Evolutionary conservation across 495 filamentous ascomycete species (phyloP).

Genomic region (Hypomontagnella submonticulosa): DNA sequence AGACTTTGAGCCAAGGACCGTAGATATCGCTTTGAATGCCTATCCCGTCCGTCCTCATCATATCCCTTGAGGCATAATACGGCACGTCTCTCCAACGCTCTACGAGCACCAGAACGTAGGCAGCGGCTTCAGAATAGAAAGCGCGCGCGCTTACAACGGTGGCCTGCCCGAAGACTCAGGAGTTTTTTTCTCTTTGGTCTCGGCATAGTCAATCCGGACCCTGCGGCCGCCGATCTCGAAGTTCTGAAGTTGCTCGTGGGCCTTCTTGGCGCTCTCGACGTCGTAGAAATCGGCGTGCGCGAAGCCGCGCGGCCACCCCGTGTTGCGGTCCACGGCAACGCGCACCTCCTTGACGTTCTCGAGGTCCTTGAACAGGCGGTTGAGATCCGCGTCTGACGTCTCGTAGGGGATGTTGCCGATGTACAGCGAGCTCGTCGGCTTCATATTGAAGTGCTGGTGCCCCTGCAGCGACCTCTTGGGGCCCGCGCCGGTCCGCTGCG

Average conservation of each 20-base stretch:
- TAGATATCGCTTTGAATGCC: not conserved
- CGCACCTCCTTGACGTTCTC: constrained; percentile 81
- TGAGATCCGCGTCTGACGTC: constrained; percentile 87
- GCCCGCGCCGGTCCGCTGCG: too few relatives aligned
- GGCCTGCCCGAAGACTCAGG: too few relatives aligned
- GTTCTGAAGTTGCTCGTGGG: constrained; percentile 64
- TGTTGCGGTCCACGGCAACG: constrained; percentile 87
- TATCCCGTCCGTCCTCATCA: constrained; percentile 7
- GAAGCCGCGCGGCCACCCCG: constrained; percentile 89
- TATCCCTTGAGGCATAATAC: not conserved
- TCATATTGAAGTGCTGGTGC: not conserved
- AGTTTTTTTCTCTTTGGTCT: too few relatives aligned
- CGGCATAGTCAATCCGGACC: constrained; percentile 73
- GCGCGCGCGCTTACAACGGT: too few relatives aligned
- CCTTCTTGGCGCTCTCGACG: constrained; percentile 68
- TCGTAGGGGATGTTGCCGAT: constrained; percentile 93
- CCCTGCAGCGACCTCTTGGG: too few relatives aligned
- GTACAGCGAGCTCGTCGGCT: constrained; percentile 76
- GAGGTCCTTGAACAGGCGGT: constrained; percentile 79
- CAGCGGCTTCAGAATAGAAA: constrained; percentile 1
- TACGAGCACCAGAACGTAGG: not conserved
- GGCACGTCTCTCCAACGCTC: not conserved
- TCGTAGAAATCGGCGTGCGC: constrained; percentile 88
- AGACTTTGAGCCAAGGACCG: constrained; percentile 12
- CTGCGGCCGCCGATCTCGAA: constrained; percentile 72